Evolutionary conservation across 176 grass and related monocot genomes (phyloP).

Genomic region (Aegilops longissima): DNA sequence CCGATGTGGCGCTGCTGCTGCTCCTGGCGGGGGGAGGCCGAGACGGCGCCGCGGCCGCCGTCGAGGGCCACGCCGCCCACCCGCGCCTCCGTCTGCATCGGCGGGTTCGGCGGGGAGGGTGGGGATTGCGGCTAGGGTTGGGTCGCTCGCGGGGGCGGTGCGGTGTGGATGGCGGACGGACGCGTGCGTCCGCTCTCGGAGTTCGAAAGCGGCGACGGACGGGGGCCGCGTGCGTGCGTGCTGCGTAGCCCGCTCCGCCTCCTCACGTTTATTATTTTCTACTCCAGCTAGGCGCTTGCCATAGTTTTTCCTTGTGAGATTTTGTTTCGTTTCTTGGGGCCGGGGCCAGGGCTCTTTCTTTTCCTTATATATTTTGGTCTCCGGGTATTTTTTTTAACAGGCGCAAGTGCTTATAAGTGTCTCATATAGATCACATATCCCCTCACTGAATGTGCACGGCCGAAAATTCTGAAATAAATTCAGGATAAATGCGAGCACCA

Average conservation of each 20-base stretch:
- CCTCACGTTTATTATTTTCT: conserved; percentile 26
- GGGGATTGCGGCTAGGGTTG: conserved; percentile 13
- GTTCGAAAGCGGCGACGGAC: conserved; percentile 22
- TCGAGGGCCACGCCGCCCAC: conserved; percentile 55
- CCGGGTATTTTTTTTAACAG: too few species aligned
- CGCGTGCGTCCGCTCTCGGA: neutral
- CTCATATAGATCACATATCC: too few species aligned
- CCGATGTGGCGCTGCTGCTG: too few species aligned
- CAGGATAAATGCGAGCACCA: too few species aligned
- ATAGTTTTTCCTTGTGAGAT: neutral
- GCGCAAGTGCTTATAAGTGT: too few species aligned
- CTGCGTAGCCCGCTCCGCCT: conserved; percentile 22
- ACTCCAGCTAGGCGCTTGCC: neutral
- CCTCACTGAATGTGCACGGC: too few species aligned
- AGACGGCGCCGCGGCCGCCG: conserved; percentile 5
- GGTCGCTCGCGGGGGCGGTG: neutral
- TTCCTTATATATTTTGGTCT: neutral
- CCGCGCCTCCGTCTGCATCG: conserved; percentile 73
- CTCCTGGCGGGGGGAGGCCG: too few species aligned
- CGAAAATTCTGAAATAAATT: too few species aligned
- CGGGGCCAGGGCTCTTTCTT: neutral
- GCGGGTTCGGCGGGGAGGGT: neutral
- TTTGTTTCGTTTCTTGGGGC: neutral
- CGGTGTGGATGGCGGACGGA: neutral
- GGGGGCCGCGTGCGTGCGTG: too few species aligned